Conservation (phyloP, 1,284 basidiomycete species). For the Porodaedalea pini region DNA sequence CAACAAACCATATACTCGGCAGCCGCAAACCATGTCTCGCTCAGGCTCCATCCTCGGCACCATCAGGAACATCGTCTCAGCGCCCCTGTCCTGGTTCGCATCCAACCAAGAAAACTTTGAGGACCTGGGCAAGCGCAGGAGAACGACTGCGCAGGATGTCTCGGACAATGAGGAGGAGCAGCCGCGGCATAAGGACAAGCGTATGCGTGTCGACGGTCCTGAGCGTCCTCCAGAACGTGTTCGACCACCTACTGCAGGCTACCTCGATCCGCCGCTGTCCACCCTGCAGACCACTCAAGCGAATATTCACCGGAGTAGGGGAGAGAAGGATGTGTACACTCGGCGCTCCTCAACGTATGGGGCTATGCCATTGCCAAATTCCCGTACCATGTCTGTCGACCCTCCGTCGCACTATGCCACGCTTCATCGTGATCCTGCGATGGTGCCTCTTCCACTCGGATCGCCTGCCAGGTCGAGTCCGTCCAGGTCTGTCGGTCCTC, state of each 20-base stretch:
- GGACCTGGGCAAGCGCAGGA: constrained; percentile 38
- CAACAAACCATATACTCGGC: constrained; percentile 7
- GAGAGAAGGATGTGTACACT: background rate
- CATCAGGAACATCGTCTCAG: constrained; percentile 60
- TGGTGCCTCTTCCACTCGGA: constrained; percentile 20
- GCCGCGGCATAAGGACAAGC: constrained; percentile 39
- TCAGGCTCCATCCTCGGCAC: constrained; percentile 24
- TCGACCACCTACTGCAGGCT: constrained; percentile 32
- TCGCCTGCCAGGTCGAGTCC: constrained; percentile 33
- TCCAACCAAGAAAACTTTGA: constrained; percentile 43
- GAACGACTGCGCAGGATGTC: constrained; percentile 45
- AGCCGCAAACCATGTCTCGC: constrained; percentile 3
- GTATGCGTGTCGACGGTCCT: constrained; percentile 54
- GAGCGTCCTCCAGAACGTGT: constrained; percentile 16
- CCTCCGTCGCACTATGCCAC: constrained; percentile 39
- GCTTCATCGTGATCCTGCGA: constrained; percentile 40
- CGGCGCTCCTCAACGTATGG: constrained; percentile 5
- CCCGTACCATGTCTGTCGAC: constrained; percentile 63
- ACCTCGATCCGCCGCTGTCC: constrained; percentile 54
- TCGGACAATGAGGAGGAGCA: constrained; percentile 29
- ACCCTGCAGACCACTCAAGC: constrained; percentile 37
- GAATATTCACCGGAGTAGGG: background rate
- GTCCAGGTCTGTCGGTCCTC: constrained; percentile 33
- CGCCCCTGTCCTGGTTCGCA: constrained; percentile 58
- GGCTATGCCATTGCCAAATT: constrained; percentile 30